Conservation (phyloP, 1,284 basidiomycete species). For the Tylopilus sp. region DNA sequence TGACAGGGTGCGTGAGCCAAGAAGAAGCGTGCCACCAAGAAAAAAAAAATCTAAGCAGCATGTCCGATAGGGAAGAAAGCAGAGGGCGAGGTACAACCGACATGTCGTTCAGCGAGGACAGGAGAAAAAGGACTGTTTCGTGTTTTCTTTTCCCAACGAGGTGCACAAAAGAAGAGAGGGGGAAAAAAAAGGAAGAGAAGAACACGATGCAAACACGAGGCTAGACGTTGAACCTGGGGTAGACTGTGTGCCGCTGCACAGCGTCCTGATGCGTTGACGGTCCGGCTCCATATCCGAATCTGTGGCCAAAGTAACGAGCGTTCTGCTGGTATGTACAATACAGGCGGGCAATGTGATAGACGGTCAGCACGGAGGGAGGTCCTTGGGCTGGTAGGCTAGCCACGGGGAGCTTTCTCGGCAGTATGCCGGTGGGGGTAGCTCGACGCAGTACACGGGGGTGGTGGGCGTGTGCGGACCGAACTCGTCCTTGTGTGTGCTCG, state of each 20-base stretch:
- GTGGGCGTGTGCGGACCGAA: conserved; percentile 15
- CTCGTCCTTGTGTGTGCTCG: conserved; percentile 27
- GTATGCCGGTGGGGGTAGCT: conserved; percentile 30
- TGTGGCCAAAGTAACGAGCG: not conserved
- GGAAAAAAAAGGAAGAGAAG: not conserved
- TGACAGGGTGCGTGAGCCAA: not conserved
- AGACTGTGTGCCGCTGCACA: too few relatives aligned
- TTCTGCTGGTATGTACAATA: not conserved
- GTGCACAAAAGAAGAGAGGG: not conserved
- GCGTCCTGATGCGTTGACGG: not conserved
- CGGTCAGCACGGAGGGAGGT: not conserved
- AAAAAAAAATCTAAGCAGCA: not conserved
- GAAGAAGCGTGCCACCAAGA: not conserved
- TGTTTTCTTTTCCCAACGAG: not conserved
- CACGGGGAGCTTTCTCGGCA: conserved; percentile 12
- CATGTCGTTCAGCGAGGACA: too few relatives aligned
- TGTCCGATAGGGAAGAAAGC: not conserved
- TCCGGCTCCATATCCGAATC: conserved; percentile 1
- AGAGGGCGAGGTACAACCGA: not conserved
- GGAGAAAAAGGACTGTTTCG: not conserved
- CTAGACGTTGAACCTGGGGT: not conserved
- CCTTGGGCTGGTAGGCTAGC: conserved; percentile 4
- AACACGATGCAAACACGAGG: conserved; percentile 4
- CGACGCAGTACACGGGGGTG: conserved; percentile 17
- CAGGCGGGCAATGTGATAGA: not conserved